Evolutionary conservation across 148 eudicot species (phyloP), one percentile per base, ranked within the genome.

Genomic region (Fagopyrum homotropicum): DNA sequence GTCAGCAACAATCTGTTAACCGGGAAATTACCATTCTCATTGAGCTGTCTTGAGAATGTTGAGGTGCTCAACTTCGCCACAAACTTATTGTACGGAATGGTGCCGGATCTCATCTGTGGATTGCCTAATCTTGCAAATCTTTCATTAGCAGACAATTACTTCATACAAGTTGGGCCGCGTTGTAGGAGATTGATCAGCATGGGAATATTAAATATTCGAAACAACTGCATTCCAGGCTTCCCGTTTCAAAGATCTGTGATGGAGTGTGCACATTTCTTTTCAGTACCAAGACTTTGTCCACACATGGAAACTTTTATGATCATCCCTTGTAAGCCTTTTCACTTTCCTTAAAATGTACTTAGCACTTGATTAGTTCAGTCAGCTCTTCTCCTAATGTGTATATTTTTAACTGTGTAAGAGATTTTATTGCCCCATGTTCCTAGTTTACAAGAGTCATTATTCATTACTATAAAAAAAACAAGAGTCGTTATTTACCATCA

Each of bases 91-190:
- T 73, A 44, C 45, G 86, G 86, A 6, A 78, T 83, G 83, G 83
- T 83, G 9, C 86, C 86, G 0, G 86, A 83, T 44, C 11, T 83
- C 49, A 68, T 83, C 4, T 83, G 86, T 73, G 81, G 76, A 47
- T 71, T 83, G 6, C 86, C 81, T 43, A 66, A 76, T 75, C 43
- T 83, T 10, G 70, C 55, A 0, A 83, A 73, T n/a, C 51, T 83
- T 43, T 72, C 77, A 9, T 14, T 83, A 11, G 45, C 83, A 7
- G 60, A 78, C 17, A 83, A 83, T 51, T 83, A 83, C 35, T 78
- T 83, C 61, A 80, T 71, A 9, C 79, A 75, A 30, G 77, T 83
- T 30, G 86, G 86, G 14, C 86, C 86, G 15, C 0, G 8, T 8
- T 83, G 83, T 73, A 68, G 79, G 78, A 57, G 35, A 11, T 70